Evolutionary conservation across 441 rosid genomes (phyloP).

Genomic region (Pelargonium australe): DNA sequence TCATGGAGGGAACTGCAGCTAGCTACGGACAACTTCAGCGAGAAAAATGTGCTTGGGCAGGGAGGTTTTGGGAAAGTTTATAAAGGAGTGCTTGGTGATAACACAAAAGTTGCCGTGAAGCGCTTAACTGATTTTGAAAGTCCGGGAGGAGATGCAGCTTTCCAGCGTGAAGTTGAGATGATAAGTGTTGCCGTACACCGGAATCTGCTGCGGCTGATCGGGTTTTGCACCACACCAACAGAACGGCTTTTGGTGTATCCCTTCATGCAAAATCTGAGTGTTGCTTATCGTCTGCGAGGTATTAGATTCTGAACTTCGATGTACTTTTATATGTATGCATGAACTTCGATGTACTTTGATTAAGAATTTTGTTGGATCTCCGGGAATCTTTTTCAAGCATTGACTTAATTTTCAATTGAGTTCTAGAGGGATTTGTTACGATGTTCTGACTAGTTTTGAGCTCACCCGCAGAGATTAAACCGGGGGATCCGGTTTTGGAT

Average conservation of each 20-base stretch:
- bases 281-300: conserved; percentile 88
- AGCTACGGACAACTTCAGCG: conserved; percentile 80
- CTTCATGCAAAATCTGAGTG: conserved; percentile 90
- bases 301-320: not conserved
- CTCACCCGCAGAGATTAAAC: conserved; percentile 12
- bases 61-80: conserved; percentile 97
- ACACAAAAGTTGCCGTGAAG: conserved; percentile 77
- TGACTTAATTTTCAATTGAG: not conserved
- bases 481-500: conserved; percentile 66
- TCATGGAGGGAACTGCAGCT: conserved; percentile 89
- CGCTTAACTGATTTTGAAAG: conserved; percentile 80
- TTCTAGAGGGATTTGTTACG: not conserved
- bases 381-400: not conserved
- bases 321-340: too few relatives aligned
- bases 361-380: too few relatives aligned
- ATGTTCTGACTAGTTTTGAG: not conserved
- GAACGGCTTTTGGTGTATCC: conserved; percentile 89
- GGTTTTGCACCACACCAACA: conserved; percentile 68
- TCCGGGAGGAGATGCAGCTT: conserved; percentile 76
- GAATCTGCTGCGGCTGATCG: conserved; percentile 73
- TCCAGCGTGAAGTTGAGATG: conserved; percentile 95
- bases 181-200: conserved; percentile 93
- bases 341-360: too few relatives aligned
- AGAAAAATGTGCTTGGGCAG: conserved; percentile 83
- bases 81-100: conserved; percentile 78